Percentiles rank a stretch among this genome's conserved stretches.
These are phyloP conservation scores for Aspergillaceae sp. DNA, from an alignment of 2,329 filamentous ascomycete species.

Conservation along the genomic window DNA sequence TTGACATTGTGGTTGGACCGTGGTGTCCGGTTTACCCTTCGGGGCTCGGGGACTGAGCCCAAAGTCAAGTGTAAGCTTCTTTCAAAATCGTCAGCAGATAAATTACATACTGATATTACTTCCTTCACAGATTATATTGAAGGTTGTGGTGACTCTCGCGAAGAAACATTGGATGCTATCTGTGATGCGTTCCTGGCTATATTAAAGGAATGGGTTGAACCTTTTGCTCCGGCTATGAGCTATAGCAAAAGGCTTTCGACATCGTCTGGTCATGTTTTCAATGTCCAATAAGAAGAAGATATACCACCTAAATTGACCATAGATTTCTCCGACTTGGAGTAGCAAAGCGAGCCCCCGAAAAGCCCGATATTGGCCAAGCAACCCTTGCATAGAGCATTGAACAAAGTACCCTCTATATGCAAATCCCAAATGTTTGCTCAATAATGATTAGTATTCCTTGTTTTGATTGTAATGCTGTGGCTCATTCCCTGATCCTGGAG, in stretches of 20 bases:
- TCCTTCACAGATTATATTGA: conserved; percentile 33
- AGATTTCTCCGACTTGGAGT: too few relatives aligned
- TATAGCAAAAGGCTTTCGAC: conserved; percentile 27
- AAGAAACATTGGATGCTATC: conserved; percentile 28
- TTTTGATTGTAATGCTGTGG: too few relatives aligned
- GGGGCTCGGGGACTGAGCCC: conserved; percentile 57
- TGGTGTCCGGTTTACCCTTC: conserved; percentile 48
- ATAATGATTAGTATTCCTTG: too few relatives aligned
- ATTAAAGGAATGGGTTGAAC: conserved; percentile 30
- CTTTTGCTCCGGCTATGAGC: conserved; percentile 31
- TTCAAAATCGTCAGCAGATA: conserved; percentile 1
- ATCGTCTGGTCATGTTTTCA: conserved; percentile 29
- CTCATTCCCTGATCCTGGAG: too few relatives aligned
- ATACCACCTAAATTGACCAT: too few relatives aligned
- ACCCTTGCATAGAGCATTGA: too few relatives aligned
- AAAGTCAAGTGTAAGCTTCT: conserved; percentile 51
- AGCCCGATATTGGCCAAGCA: too few relatives aligned
- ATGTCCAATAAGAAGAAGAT: conserved; percentile 6
- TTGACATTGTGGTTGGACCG: conserved; percentile 52
- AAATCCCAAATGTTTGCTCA: too few relatives aligned
- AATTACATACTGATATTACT: conserved; percentile 1
- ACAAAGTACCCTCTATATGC: too few relatives aligned
- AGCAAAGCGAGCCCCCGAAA: too few relatives aligned
- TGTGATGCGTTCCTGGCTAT: conserved; percentile 31
- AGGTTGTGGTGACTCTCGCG: conserved; percentile 28